Base-by-base conservation (phyloP, 2,329 filamentous ascomycete genomes). In the Basipetospora sp. region DNA sequence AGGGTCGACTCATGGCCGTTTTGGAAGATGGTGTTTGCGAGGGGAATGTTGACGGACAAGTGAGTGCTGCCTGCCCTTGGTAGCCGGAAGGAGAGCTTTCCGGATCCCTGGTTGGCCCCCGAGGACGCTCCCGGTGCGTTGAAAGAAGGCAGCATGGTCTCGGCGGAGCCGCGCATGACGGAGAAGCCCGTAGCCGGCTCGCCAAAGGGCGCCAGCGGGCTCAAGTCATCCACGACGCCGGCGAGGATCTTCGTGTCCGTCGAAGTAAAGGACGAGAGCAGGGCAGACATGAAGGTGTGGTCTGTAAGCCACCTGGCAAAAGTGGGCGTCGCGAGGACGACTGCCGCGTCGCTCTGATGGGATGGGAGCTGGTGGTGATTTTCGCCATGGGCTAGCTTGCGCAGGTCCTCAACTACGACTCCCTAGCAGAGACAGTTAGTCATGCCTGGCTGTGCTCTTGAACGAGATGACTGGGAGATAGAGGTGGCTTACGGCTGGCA, bases 21-120 rank as follows among this genome's bases (percentile, higher is more conserved):
- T 28, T 76, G 71, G 50, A 90, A 90, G 5, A 85, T 60, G 0
- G 84, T 92, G 49, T 85, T 83, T 29, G 83, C 77, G 18, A 90
- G 59, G 2, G 82, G 82, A 2, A 87, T 41, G 5, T 65, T 72
- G 38, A 69, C 53, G 3, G 55, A 52, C 3, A 60, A n/a, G 44
- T 4, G 42, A 41, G 5, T 8, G 16, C 16, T 27, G 9, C 8
- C 16, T 13, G 45, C 25, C 11, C 34, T 10, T 11, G 34, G 39
- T 2, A 40, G 26, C 4, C 17, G 14, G 17, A 40, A 35, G 13
- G n/a, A 14, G 5, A 40, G 31, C 13, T 25, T 36, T 6, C 26
- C 32, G 8, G n/a, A n/a, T 6, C 9, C 11, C 18, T 31, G 28
- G 10, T 13, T 19, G 20, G 19, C 17, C 14, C n/a, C 27, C 18